phyloP scores from a whole-genome alignment of 2,329 filamentous ascomycete species.

The Chaetomium strumarium region DNA sequence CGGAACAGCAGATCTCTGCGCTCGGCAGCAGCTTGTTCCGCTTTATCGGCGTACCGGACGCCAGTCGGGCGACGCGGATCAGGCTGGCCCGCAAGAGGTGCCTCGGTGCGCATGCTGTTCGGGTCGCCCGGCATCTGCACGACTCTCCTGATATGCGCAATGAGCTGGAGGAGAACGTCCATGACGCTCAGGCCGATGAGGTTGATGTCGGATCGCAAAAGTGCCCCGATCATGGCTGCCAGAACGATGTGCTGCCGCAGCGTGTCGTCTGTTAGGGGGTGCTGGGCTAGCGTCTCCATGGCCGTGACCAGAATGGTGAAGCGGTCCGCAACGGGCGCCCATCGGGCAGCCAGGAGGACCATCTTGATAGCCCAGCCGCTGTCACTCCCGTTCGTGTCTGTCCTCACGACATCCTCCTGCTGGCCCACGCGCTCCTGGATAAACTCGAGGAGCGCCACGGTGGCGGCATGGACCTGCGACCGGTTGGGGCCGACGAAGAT shows the following conservation, averaged over 20 bases:
- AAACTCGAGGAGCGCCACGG: conserved; percentile 67
- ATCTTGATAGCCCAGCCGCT: conserved; percentile 76
- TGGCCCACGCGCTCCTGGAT: conserved; percentile 55
- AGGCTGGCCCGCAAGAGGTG: conserved; percentile 24
- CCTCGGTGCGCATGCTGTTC: conserved; percentile 26
- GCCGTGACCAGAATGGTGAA: conserved; percentile 82
- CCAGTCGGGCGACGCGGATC: conserved; percentile 26
- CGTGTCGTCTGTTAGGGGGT: conserved; percentile 62
- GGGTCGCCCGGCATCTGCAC: conserved; percentile 55
- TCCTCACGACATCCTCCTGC: conserved; percentile 48
- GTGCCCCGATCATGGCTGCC: conserved; percentile 70
- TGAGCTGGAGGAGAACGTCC: conserved; percentile 80
- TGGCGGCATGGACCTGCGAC: conserved; percentile 73
- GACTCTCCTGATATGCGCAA: conserved; percentile 75
- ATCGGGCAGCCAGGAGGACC: conserved; percentile 72
- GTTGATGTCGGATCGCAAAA: conserved; percentile 84
- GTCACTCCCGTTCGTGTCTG: conserved; percentile 39
- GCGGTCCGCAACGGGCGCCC: conserved; percentile 90
- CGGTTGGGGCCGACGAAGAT: conserved; percentile 80
- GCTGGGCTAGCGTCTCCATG: conserved; percentile 67
- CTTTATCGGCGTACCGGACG: conserved; percentile 31
- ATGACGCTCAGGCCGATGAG: conserved; percentile 94
- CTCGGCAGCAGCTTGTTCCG: conserved; percentile 37
- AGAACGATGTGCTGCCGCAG: conserved; percentile 70
- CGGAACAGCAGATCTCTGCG: conserved; percentile 61